These are phyloP conservation scores for Schoenoplectus tabernaemontani DNA, from an alignment of 202 grass and related monocot genomes.

Conservation along the genomic window DNA sequence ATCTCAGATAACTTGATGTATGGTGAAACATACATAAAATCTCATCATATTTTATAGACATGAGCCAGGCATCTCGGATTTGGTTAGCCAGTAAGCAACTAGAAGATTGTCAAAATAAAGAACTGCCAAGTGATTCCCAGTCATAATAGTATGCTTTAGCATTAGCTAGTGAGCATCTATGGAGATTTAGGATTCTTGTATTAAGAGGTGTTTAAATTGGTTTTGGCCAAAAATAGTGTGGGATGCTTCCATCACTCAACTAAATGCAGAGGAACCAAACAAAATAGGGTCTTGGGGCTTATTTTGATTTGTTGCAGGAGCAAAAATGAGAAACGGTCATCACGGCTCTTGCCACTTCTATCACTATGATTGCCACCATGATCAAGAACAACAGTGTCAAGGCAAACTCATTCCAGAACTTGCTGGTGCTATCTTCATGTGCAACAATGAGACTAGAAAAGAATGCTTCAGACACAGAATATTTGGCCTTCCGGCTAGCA, in stretches of 20 bases:
- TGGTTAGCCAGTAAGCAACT: neutral
- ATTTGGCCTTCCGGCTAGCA: conserved; percentile 40
- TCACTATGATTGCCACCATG: neutral
- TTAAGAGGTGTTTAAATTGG: neutral
- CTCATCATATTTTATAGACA: neutral
- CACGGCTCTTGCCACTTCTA: neutral
- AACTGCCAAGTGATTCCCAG: neutral
- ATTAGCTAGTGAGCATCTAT: neutral
- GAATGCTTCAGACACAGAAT: conserved; percentile 29
- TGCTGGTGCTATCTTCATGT: conserved; percentile 65
- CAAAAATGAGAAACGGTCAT: conserved; percentile 31
- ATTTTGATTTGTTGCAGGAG: conserved; percentile 9
- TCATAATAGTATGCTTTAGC: neutral
- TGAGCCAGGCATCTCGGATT: too few relatives aligned
- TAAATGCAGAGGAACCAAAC: neutral
- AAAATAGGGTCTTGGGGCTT: neutral
- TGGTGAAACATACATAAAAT: neutral
- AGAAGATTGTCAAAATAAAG: neutral
- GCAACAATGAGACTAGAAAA: conserved; percentile 39
- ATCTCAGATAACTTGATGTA: neutral
- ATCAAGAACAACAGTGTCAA: neutral
- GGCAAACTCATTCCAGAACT: neutral
- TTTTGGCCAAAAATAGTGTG: neutral
- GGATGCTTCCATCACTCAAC: neutral
- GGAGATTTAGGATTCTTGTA: neutral